Evolutionary conservation across 495 filamentous ascomycete species (phyloP).

Genomic region (Chaetomium fimeti): DNA sequence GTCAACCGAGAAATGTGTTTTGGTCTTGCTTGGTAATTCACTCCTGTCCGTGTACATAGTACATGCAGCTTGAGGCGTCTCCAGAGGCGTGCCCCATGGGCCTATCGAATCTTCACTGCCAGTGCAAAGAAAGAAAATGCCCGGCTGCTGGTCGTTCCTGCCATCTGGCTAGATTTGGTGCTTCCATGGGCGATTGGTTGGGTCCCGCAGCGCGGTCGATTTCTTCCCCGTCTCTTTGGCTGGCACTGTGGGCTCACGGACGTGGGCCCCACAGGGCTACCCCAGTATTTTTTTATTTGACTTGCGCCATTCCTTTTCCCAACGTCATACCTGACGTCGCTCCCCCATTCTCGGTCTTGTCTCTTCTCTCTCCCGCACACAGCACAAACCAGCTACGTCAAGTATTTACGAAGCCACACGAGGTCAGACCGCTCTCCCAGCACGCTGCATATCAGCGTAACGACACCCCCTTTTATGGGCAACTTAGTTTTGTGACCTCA

Average conservation of each 20-base stretch:
- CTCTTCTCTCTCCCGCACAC: slow-evolving; percentile 32
- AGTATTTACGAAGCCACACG: slow-evolving; percentile 25
- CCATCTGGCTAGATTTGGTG: slow-evolving; percentile 6
- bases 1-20: too few relatives aligned
- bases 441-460: slow-evolving; percentile 35
- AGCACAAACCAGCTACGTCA: slow-evolving; percentile 28
- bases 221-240: neutral
- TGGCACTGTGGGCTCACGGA: slow-evolving; percentile 12
- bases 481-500: slow-evolving; percentile 29
- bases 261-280: slow-evolving; percentile 15
- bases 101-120: neutral
- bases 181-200: slow-evolving; percentile 7
- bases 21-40: slow-evolving; percentile 7
- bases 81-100: neutral
- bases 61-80: too few relatives aligned
- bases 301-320: slow-evolving; percentile 40
- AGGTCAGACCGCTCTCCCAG: slow-evolving; percentile 12
- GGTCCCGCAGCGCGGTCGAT: neutral
- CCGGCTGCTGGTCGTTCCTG: slow-evolving; percentile 3
- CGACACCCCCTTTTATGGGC: slow-evolving; percentile 29
- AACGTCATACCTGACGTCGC: slow-evolving; percentile 46
- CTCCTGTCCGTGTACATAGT: too few relatives aligned
- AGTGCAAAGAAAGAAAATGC: neutral
- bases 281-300: slow-evolving; percentile 37
- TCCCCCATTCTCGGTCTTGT: slow-evolving; percentile 32